phyloP scores from a whole-genome alignment of 2,329 filamentous ascomycete genomes.

The Sclerotinia trifoliorum region DNA sequence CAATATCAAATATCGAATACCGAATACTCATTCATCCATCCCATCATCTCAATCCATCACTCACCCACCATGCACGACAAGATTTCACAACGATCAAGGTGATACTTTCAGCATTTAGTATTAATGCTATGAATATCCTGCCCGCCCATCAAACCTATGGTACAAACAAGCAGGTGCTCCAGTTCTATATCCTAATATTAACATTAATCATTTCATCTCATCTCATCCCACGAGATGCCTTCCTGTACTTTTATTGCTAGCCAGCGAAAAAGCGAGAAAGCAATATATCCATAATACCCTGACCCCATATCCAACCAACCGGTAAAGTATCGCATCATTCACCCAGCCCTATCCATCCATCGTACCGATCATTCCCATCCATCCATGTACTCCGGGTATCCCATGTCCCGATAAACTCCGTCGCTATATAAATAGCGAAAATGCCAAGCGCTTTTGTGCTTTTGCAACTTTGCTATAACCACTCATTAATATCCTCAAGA shows the following conservation, averaged over 20 bases:
- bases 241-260: not conserved
- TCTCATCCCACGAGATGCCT: not conserved
- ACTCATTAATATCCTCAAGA: not conserved
- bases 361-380: not conserved
- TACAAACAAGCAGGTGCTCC: not conserved
- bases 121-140: not conserved
- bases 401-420: slow-evolving; percentile 22
- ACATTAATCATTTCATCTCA: not conserved
- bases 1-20: too few species aligned
- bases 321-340: not conserved
- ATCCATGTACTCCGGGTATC: not conserved
- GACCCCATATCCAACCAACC: slow-evolving; percentile 16
- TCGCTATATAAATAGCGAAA: slow-evolving; percentile 22
- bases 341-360: not conserved
- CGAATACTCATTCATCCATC: too few species aligned
- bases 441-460: slow-evolving; percentile 5
- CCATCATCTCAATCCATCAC: too few species aligned
- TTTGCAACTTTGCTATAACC: not conserved
- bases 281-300: not conserved
- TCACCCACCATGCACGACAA: too few species aligned
- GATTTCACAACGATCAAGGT: not conserved
- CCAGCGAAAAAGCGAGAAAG: not conserved
- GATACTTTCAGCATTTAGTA: not conserved
- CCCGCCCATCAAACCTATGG: not conserved
- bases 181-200: not conserved